Percentiles rank a stretch among this genome's conserved stretches.
phyloP scores from a whole-genome alignment of 345 rosid genomes.

The Moringa oleifera region DNA sequence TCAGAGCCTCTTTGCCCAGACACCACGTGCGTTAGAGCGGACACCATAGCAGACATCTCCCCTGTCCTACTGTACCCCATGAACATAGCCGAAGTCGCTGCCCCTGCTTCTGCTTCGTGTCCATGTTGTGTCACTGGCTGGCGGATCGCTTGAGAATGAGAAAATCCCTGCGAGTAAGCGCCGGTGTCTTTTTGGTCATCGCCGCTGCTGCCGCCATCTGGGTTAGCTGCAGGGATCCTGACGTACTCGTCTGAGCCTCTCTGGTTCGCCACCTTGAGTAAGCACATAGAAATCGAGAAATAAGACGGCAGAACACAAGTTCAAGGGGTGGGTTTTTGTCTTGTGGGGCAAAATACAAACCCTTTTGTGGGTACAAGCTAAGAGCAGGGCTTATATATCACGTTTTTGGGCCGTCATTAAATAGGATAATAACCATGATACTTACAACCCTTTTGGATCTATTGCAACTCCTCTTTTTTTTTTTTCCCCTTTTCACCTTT shows the following conservation, averaged over 20 bases:
- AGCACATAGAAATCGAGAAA: conserved; percentile 17
- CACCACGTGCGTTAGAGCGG: conserved; percentile 64
- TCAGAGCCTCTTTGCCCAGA: conserved; percentile 15
- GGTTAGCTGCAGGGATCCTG: conserved; percentile 12
- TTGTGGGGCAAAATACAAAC: background rate
- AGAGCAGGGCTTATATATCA: background rate
- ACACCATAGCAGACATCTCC: conserved; percentile 73
- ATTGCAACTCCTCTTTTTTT: no score
- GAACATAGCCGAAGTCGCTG: conserved; percentile 3
- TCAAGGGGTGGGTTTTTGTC: no score
- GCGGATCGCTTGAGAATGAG: conserved; percentile 9
- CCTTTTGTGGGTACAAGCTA: background rate
- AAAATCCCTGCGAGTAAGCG: conserved; percentile 8
- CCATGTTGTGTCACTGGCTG: background rate
- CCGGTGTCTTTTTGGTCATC: conserved; percentile 14
- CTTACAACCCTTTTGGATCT: no score
- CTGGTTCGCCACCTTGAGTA: conserved; percentile 39
- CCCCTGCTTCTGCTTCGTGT: background rate
- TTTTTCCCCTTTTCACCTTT: no score
- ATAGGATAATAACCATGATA: no score
- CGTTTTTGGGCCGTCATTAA: no score
- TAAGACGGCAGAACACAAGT: background rate
- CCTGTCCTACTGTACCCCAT: conserved; percentile 26
- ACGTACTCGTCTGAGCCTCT: conserved; percentile 15
- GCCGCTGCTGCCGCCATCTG: conserved; percentile 12